Evolutionary conservation across 1,284 basidiomycete species (phyloP).

Genomic region (Marasmius oreades): DNA sequence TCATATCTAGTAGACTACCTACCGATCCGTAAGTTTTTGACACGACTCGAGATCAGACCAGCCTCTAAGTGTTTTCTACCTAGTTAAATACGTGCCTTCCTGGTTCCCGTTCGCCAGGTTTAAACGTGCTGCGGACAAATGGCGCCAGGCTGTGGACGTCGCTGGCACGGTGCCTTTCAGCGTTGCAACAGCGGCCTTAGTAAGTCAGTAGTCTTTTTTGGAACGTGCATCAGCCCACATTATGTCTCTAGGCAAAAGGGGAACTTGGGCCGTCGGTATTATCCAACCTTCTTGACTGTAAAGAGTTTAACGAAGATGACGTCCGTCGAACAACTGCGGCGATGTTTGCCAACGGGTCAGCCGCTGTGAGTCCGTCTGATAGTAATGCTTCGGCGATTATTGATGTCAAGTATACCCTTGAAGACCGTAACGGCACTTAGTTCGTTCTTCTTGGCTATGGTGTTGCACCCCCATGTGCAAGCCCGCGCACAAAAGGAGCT

Average conservation of each 20-base stretch:
- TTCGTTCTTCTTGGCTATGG: constrained; percentile 16
- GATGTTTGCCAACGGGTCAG: constrained; percentile 17
- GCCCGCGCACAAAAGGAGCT: constrained; percentile 11
- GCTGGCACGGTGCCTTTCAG: constrained; percentile 13
- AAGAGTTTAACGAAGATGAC: constrained; percentile 3
- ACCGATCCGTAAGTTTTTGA: constrained; percentile 9
- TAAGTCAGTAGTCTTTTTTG: neutral
- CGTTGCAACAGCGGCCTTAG: constrained; percentile 8
- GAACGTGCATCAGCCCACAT: neutral
- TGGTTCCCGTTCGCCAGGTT: constrained; percentile 6
- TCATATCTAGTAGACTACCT: constrained; percentile 19
- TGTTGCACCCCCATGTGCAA: constrained; percentile 13
- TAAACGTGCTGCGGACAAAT: constrained; percentile 8
- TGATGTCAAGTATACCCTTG: neutral
- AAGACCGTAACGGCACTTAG: constrained; percentile 13
- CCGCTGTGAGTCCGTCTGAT: constrained; percentile 9
- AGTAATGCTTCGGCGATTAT: neutral
- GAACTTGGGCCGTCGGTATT: constrained; percentile 5
- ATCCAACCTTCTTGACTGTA: constrained; percentile 5
- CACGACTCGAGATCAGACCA: neutral
- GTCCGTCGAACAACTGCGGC: constrained; percentile 11
- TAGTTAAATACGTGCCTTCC: constrained; percentile 12
- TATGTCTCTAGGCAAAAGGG: constrained; percentile 1
- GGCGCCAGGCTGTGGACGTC: constrained; percentile 12
- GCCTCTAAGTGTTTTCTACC: neutral